Evolutionary conservation across 768 basidiomycete genomes (phyloP).

Genomic region (Lactarius sanguifluus): DNA sequence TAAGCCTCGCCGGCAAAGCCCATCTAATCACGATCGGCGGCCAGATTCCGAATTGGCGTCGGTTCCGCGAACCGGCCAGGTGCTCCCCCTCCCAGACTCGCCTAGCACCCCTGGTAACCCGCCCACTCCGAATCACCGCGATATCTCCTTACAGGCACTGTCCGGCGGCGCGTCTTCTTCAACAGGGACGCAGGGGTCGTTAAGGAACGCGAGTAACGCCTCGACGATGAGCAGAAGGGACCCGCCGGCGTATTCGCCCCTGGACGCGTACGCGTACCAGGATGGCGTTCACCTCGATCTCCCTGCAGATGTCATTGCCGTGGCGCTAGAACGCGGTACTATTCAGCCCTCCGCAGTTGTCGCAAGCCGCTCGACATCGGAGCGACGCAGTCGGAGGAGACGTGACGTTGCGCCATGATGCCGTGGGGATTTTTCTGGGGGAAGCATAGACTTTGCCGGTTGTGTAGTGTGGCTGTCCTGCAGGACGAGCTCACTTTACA

Average conservation of each 20-base stretch:
- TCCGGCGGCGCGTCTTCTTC: conserved; percentile 32
- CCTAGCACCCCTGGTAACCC: conserved; percentile 70
- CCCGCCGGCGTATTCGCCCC: conserved; percentile 86
- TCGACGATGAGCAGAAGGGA: conserved; percentile 52
- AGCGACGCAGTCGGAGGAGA: conserved; percentile 56
- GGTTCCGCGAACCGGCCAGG: conserved; percentile 55
- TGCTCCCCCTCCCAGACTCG: conserved; percentile 63
- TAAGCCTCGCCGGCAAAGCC: conserved; percentile 59
- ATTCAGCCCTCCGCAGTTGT: conserved; percentile 62
- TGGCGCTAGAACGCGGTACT: conserved; percentile 74
- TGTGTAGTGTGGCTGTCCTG: conserved; percentile 18
- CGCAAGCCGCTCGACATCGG: conserved; percentile 47
- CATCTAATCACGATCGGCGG: conserved; percentile 63
- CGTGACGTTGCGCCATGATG: conserved; percentile 40
- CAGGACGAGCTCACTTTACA: conserved; percentile 6
- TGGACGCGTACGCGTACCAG: conserved; percentile 78
- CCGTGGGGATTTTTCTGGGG: neutral
- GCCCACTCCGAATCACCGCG: conserved; percentile 79
- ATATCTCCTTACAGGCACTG: conserved; percentile 77
- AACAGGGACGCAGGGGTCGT: conserved; percentile 13
- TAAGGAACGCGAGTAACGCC: conserved; percentile 35
- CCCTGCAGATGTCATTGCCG: conserved; percentile 88
- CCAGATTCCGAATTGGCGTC: conserved; percentile 62
- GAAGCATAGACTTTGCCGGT: neutral
- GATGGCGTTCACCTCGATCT: conserved; percentile 93